Evolutionary conservation across 2,329 filamentous ascomycete species (phyloP), one percentile per base, ranked within the genome.

Genomic region (Knufia fluminis): DNA sequence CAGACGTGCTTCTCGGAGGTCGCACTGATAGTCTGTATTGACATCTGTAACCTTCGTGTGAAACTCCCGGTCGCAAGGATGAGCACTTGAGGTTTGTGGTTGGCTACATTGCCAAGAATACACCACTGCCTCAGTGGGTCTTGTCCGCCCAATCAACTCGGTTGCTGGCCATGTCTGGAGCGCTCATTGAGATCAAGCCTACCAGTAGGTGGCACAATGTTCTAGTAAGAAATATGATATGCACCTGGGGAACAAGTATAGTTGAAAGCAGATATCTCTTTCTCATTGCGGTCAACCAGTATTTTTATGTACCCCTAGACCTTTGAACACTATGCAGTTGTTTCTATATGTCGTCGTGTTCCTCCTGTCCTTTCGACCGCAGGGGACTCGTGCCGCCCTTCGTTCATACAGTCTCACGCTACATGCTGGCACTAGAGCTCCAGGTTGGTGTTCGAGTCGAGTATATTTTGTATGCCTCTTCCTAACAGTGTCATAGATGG

Each of bases 401-500:
- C 49, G 49, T 49, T 48, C 49, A 2, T 52, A 52, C 49, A 49
- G 43, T 10, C 46, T 52, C 20, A 52, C 26, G 14, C 23, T 52
- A n/a, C 32, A 49, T 52, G 24, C 35, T 20, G 49, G 49, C 45
- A 49, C 22, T 26, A 17, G 46, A 52, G 36, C 26, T 35, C 49
- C 49, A 24, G 49, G 49, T 48, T 16, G 47, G 40, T 31, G 23
- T 36, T 33, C 28, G 47, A 22, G 17, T 48, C 33, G 4, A 24
- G 40, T 49, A 24, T 44, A 39, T 23, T 12, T 32, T 22, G 45
- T 24, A 10, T 41, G 24, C 38, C 31, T 32, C 35, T 33, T 48
- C 31, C 17, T 19, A 28, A 49, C 31, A 36, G n/a, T 28, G 36
- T 23, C 39, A 17, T 49, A 36, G 63, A 65, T 55, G 64, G 63